phyloP scores from a whole-genome alignment of 2,329 filamentous ascomycete species.

The Didymosphaeria variabile region DNA sequence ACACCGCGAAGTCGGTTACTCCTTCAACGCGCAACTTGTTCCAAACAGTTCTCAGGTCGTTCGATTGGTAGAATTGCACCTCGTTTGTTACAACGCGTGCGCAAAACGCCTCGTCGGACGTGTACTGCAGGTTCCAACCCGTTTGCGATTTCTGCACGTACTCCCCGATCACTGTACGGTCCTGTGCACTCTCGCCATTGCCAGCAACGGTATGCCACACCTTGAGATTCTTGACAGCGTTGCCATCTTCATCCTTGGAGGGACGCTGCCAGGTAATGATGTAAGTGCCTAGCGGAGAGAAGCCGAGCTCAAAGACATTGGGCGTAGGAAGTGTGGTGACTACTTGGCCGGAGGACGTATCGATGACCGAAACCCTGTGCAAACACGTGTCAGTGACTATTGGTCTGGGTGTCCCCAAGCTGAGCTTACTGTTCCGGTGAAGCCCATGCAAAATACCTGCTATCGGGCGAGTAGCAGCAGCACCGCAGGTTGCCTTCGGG shows the following conservation, averaged over 20 bases:
- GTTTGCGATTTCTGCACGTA: slow-evolving; percentile 97
- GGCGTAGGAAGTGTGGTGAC: slow-evolving; percentile 78
- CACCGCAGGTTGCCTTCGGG: slow-evolving; percentile 95
- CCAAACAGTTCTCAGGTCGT: slow-evolving; percentile 86
- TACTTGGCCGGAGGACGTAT: slow-evolving; percentile 78
- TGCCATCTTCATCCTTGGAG: slow-evolving; percentile 89
- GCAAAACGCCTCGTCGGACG: slow-evolving; percentile 89
- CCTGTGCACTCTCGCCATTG: slow-evolving; percentile 66
- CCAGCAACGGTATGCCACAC: slow-evolving; percentile 89
- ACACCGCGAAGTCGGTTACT: slow-evolving; percentile 86
- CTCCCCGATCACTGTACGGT: slow-evolving; percentile 77
- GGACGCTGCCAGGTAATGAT: slow-evolving; percentile 97
- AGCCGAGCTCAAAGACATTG: slow-evolving; percentile 93
- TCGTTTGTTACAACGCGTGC: slow-evolving; percentile 95
- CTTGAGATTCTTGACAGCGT: slow-evolving; percentile 95
- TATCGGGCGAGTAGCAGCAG: slow-evolving; percentile 94
- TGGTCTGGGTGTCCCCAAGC: not conserved
- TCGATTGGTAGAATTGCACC: slow-evolving; percentile 94
- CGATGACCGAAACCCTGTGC: slow-evolving; percentile 78
- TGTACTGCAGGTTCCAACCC: slow-evolving; percentile 98
- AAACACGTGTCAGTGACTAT: slow-evolving; percentile 17
- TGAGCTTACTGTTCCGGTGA: slow-evolving; percentile 73
- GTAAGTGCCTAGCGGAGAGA: slow-evolving; percentile 91
- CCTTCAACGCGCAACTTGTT: slow-evolving; percentile 95
- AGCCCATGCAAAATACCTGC: slow-evolving; percentile 95